phyloP scores from a whole-genome alignment of 2,329 filamentous ascomycete genomes.

The Fusarium pseudoanthophilum region DNA sequence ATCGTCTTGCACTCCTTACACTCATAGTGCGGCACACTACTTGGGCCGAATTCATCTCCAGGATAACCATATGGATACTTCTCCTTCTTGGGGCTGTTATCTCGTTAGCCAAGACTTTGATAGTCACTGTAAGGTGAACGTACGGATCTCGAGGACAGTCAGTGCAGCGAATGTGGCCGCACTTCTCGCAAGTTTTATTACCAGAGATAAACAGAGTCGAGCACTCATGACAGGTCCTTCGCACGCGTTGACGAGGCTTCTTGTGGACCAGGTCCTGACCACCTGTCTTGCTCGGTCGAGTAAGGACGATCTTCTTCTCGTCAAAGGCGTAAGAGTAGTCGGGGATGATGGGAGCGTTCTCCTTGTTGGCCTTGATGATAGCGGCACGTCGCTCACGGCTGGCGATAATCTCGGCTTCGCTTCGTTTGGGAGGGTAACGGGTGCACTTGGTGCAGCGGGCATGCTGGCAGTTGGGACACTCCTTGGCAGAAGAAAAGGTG shows the following conservation, averaged over 20 bases:
- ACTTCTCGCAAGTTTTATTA: conserved; percentile 73
- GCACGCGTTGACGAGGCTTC: conserved; percentile 76
- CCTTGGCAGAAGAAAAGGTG: conserved; percentile 76
- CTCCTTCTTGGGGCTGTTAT: conserved; percentile 68
- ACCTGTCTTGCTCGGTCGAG: conserved; percentile 71
- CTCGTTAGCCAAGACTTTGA: conserved; percentile 14
- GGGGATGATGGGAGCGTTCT: conserved; percentile 64
- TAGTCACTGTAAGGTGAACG: conserved; percentile 51
- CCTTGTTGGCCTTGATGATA: conserved; percentile 65
- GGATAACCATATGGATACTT: conserved; percentile 78
- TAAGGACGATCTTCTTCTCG: conserved; percentile 64
- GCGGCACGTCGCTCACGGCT: conserved; percentile 63
- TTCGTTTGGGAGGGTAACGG: conserved; percentile 75
- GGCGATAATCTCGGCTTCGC: conserved; percentile 64
- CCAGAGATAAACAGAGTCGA: conserved; percentile 67
- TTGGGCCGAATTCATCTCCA: conserved; percentile 68
- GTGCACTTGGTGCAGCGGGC: conserved; percentile 83
- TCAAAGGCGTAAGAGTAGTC: conserved; percentile 60
- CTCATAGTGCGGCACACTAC: conserved; percentile 63
- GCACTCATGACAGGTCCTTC: conserved; percentile 82
- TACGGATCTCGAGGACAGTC: conserved; percentile 85
- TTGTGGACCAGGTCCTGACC: conserved; percentile 78
- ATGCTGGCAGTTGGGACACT: conserved; percentile 83
- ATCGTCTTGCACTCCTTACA: conserved; percentile 73
- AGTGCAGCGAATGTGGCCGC: conserved; percentile 79